These are phyloP conservation scores for Malus hybrid DNA, from an alignment of 331 rosid genomes.

Conservation along the genomic window DNA sequence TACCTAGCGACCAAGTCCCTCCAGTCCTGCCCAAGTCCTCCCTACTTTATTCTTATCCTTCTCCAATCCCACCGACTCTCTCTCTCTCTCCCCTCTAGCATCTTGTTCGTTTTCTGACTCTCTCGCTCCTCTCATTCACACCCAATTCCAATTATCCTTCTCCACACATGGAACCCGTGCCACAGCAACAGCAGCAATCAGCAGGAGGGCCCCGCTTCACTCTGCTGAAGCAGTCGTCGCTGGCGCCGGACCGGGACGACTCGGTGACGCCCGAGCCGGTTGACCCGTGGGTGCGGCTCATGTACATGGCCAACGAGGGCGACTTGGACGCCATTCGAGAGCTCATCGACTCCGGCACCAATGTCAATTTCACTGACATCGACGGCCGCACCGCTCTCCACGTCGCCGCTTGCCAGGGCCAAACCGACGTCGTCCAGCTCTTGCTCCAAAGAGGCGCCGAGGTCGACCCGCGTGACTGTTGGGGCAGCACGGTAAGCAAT, in stretches of 20 bases:
- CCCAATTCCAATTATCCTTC: neutral
- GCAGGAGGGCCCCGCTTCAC: conserved; percentile 32
- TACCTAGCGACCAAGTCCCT: neutral
- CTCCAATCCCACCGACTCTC: neutral
- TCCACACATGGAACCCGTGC: conserved; percentile 31
- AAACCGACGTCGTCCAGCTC: conserved; percentile 49
- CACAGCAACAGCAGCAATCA: neutral
- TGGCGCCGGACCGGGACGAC: conserved; percentile 54
- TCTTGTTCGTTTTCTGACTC: neutral
- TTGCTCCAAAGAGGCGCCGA: conserved; percentile 54
- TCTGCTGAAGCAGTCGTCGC: conserved; percentile 64
- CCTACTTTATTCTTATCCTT: neutral
- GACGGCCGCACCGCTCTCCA: conserved; percentile 89
- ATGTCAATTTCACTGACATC: conserved; percentile 69
- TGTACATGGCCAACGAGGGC: conserved; percentile 86
- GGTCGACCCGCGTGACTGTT: conserved; percentile 58
- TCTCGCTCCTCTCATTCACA: neutral
- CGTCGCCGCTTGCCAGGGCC: conserved; percentile 78
- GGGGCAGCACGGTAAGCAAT: conserved; percentile 85
- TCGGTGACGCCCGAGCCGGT: conserved; percentile 2
- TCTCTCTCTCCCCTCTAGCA: neutral
- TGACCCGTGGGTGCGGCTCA: conserved; percentile 46
- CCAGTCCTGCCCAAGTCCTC: neutral
- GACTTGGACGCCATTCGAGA: conserved; percentile 64
- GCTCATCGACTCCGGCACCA: conserved; percentile 54